Evolutionary conservation across 2,329 filamentous ascomycete species (phyloP), one percentile per base, ranked within the genome.

Genomic region (Fusarium continuum): DNA sequence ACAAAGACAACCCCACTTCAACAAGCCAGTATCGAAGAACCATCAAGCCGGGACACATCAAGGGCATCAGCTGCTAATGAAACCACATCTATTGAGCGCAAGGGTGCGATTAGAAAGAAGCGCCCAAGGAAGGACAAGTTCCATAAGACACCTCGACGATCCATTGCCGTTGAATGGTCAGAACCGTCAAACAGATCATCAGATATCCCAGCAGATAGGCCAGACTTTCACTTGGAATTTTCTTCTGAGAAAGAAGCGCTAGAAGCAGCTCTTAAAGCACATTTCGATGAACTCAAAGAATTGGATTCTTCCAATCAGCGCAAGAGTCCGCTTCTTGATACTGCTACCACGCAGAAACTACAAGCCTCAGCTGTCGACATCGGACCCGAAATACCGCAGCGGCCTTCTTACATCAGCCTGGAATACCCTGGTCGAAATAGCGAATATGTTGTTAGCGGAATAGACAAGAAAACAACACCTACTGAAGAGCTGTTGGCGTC

Each of bases 71-170:
- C 31, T n/a, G 14, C 28, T 4, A 51, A 36, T 14, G 53, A 54
- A 26, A 19, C 23, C 8, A 23, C 35, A 10, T 44, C 63, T 2
- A 64, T 66, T 20, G 63, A 56, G 32, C 40, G 63, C 14, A 65
- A 64, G 36, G 64, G 64, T 17, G 63, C 63, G 1, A 47, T 66
- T 17, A 65, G 63, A 10, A 66, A 45, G 54, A 64, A 60, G n/a
- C 20, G 64, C 14, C 58, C 36, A 9, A 35, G 26, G n/a, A 65
- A 50, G 7, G 57, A 46, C 10, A 45, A 50, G 5, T 8, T 23
- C 9, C 40, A 31, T 16, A 34, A 35, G 20, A 47, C 34, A 9
- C 34, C 43, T 36, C 45, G 40, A 13, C 53, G 16, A 28, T 31
- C 58, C 2, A 25, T 64, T 34, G 28, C 53, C 6, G 48, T 60